These are phyloP conservation scores for Mimosa pudica DNA, from an alignment of 306 rosid species.

Conservation along the genomic window DNA sequence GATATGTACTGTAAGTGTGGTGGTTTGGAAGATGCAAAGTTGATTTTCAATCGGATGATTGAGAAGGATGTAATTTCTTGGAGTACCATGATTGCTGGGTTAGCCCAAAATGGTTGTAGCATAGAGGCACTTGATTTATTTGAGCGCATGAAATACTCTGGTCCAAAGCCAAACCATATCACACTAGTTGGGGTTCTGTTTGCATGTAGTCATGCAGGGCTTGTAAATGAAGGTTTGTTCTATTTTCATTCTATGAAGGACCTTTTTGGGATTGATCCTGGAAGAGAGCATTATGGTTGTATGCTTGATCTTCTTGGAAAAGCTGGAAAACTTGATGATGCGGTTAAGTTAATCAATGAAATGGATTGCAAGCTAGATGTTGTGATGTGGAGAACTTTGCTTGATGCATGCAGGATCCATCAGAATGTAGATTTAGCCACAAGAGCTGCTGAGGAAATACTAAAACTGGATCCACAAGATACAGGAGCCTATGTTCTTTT, in stretches of 20 bases:
- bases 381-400: constrained; percentile 83
- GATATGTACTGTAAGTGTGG: constrained; percentile 96
- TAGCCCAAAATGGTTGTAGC: constrained; percentile 90
- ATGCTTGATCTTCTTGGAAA: constrained; percentile 94
- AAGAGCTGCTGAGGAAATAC: constrained; percentile 70
- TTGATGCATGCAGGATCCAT: constrained; percentile 82
- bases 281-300: constrained; percentile 85
- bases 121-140: constrained; percentile 69
- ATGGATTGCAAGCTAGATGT: constrained; percentile 79
- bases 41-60: constrained; percentile 57
- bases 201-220: constrained; percentile 94
- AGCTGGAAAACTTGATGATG: constrained; percentile 80
- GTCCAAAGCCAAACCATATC: constrained; percentile 70
- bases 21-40: constrained; percentile 71
- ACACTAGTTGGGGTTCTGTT: constrained; percentile 87
- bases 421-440: constrained; percentile 69
- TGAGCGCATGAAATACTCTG: constrained; percentile 61
- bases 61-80: constrained; percentile 85
- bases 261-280: constrained; percentile 66
- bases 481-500: constrained; percentile 78
- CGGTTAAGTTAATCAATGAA: constrained; percentile 64
- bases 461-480: constrained; percentile 69
- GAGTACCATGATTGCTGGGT: constrained; percentile 93
- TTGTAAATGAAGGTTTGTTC: constrained; percentile 71
- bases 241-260: constrained; percentile 77